A percentile compares a stretch with the other conserved stretches of the same genome.
phyloP scores from a whole-genome alignment of 805 yeast species.

The Monosporozyma siamensis region DNA sequence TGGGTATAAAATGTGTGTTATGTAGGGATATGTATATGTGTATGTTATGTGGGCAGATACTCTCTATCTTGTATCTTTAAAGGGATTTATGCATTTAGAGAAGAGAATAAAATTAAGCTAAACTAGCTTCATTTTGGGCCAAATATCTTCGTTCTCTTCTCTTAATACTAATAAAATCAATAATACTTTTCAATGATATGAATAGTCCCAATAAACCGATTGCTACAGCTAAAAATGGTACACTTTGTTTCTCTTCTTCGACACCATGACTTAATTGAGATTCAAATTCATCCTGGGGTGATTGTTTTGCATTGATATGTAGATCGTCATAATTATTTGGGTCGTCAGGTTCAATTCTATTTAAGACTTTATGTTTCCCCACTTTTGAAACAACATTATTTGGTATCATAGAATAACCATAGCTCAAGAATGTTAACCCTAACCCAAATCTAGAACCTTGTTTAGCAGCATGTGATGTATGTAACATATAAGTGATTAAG shows the following conservation, averaged over 20 bases:
- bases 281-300: constrained; percentile 22
- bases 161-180: constrained; percentile 67
- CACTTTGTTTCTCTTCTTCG: constrained; percentile 25
- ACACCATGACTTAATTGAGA: constrained; percentile 26
- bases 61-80: too few relatives aligned
- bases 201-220: constrained; percentile 61
- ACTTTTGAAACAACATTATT: constrained; percentile 29
- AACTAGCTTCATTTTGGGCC: constrained; percentile 11
- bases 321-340: constrained; percentile 49
- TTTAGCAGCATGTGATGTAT: constrained; percentile 94
- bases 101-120: too few relatives aligned
- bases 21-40: too few relatives aligned
- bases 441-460: constrained; percentile 91
- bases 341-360: constrained; percentile 43
- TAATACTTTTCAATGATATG: constrained; percentile 55
- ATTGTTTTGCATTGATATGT: constrained; percentile 17
- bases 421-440: constrained; percentile 71
- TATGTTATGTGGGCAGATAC: too few relatives aligned
- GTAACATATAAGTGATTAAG: constrained; percentile 77
- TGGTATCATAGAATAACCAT: constrained; percentile 53
- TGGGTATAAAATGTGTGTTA: too few relatives aligned
- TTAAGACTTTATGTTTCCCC: constrained; percentile 22
- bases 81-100: too few relatives aligned
- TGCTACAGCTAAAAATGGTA: constrained; percentile 51
- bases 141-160: constrained; percentile 48